A percentile compares a stretch with the other conserved stretches of the same genome.
phyloP scores from a whole-genome alignment of 1,284 basidiomycete genomes.

The Golubevia pallescens region DNA sequence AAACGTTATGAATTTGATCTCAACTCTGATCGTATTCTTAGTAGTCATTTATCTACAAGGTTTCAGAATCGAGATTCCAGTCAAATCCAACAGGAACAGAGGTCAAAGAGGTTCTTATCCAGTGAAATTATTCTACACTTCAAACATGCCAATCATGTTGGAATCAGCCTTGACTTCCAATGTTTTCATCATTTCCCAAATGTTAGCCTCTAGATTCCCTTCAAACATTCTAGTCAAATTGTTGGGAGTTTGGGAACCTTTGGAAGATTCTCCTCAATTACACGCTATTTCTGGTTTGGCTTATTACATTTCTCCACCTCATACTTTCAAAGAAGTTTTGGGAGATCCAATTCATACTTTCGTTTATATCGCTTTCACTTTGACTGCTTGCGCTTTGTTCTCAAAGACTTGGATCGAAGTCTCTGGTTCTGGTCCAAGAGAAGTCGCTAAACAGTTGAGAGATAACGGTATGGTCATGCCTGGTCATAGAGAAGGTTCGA shows the following conservation, averaged over 20 bases:
- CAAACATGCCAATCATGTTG: constrained; percentile 99
- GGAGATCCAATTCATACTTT: constrained; percentile 91
- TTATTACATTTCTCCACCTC: constrained; percentile 97
- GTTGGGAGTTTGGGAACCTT: constrained; percentile 94
- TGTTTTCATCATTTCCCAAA: constrained; percentile 94
- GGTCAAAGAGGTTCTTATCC: constrained; percentile 94
- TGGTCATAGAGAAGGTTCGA: constrained; percentile 91
- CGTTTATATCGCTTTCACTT: constrained; percentile 89
- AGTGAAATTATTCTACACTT: constrained; percentile 98
- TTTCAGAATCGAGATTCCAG: constrained; percentile 97
- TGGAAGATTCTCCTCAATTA: constrained; percentile 91
- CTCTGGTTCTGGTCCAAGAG: constrained; percentile 90
- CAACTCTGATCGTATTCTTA: constrained; percentile 88
- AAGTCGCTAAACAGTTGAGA: constrained; percentile 97
- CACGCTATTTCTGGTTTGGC: constrained; percentile 88
- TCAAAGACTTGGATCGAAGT: constrained; percentile 99
- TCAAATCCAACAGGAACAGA: constrained; percentile 94
- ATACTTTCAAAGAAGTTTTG: constrained; percentile 83
- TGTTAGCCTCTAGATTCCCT: constrained; percentile 87
- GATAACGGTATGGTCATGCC: constrained; percentile 99
- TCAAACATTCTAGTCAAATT: constrained; percentile 86
- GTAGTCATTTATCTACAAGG: constrained; percentile 98
- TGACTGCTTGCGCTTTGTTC: constrained; percentile 93
- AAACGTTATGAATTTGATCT: constrained; percentile 96
- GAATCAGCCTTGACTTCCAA: constrained; percentile 92